Evolutionary conservation across 306 rosid genomes (phyloP).

Genomic region (Heteromeles arbutifolia): DNA sequence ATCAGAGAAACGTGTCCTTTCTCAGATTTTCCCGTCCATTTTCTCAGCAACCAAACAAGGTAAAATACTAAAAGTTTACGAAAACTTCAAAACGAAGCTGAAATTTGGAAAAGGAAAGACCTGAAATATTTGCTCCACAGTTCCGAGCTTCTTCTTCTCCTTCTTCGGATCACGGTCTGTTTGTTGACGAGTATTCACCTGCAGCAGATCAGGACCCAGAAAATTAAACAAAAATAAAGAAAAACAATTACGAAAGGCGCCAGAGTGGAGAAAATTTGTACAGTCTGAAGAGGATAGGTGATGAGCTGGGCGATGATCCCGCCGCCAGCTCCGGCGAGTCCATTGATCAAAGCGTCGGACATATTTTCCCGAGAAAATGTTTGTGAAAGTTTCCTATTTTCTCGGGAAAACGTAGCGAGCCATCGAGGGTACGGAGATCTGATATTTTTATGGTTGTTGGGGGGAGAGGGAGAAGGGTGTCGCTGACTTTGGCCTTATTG

Average conservation of each 20-base stretch:
- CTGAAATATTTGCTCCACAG: slow-evolving; percentile 64
- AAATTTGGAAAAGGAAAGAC: slow-evolving; percentile 7
- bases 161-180: slow-evolving; percentile 81
- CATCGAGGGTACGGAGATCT: slow-evolving; percentile 4
- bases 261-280: slow-evolving; percentile 5
- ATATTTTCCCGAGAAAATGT: slow-evolving; percentile 29
- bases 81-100: background rate
- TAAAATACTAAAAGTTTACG: background rate
- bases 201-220: slow-evolving; percentile 25
- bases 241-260: background rate
- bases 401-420: background rate
- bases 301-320: slow-evolving; percentile 98
- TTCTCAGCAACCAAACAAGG: slow-evolving; percentile 1
- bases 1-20: background rate
- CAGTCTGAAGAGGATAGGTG: slow-evolving; percentile 97
- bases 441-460: background rate
- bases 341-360: slow-evolving; percentile 98
- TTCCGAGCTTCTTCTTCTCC: slow-evolving; percentile 45
- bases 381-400: background rate
- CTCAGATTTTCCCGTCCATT: background rate
- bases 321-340: slow-evolving; percentile 93
- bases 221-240: background rate
- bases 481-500: slow-evolving; percentile 19
- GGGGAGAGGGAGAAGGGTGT: background rate
- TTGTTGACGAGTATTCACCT: slow-evolving; percentile 96